Evolutionary conservation across 2,329 filamentous ascomycete genomes (phyloP).

Genomic region (Myriosclerotinia duriaeana): DNA sequence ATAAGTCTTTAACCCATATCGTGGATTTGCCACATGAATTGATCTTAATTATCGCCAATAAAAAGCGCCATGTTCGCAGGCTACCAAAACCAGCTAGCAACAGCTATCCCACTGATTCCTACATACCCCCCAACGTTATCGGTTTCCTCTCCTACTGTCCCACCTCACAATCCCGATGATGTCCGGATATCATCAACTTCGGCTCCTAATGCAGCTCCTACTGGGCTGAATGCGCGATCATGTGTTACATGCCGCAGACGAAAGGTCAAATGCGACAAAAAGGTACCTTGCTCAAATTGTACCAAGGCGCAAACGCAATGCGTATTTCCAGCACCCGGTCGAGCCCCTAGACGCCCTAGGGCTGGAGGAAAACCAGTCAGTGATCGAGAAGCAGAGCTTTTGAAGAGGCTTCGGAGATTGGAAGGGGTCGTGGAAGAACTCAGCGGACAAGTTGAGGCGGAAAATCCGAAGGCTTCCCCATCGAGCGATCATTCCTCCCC

Average conservation of each 20-base stretch:
- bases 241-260: slow-evolving; percentile 56
- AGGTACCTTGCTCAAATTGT: slow-evolving; percentile 73
- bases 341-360: slow-evolving; percentile 67
- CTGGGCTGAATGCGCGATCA: slow-evolving; percentile 37
- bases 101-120: slow-evolving; percentile 9
- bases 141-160: slow-evolving; percentile 15
- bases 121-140: slow-evolving; percentile 16
- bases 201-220: slow-evolving; percentile 29
- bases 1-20: not conserved
- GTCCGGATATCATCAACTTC: slow-evolving; percentile 25
- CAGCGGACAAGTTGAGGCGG: slow-evolving; percentile 56
- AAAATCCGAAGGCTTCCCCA: slow-evolving; percentile 36
- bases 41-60: not conserved
- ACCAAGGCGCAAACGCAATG: slow-evolving; percentile 68
- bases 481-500: slow-evolving; percentile 32
- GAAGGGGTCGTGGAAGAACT: slow-evolving; percentile 74
- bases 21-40: slow-evolving; percentile 1
- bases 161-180: slow-evolving; percentile 21
- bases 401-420: slow-evolving; percentile 69
- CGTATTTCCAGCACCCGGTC: slow-evolving; percentile 71
- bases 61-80: slow-evolving; percentile 20
- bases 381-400: slow-evolving; percentile 65
- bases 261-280: slow-evolving; percentile 76
- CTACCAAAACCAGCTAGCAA: slow-evolving; percentile 17
- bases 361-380: slow-evolving; percentile 60